phyloP scores from a whole-genome alignment of 2,329 filamentous ascomycete genomes.

The Penicillium sp. region DNA sequence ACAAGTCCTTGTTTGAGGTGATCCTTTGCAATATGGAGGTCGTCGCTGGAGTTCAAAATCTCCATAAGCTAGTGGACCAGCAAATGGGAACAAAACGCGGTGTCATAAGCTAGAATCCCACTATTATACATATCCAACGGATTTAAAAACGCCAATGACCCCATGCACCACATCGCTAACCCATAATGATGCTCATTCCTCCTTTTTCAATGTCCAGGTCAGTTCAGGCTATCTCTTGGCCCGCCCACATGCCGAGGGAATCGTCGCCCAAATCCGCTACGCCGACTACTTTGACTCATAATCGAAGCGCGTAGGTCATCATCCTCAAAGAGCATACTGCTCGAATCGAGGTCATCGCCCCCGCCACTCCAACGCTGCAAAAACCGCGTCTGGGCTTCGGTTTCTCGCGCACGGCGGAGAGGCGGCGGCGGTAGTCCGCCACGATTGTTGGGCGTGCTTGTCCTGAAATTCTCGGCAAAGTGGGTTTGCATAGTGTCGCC shows the following conservation, averaged over 20 bases:
- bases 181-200: background rate
- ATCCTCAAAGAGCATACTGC: slow-evolving; percentile 35
- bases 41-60: no score
- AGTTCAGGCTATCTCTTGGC: slow-evolving; percentile 55
- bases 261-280: slow-evolving; percentile 36
- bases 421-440: slow-evolving; percentile 32
- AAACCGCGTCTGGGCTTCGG: slow-evolving; percentile 35
- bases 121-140: no score
- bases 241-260: slow-evolving; percentile 43
- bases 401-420: slow-evolving; percentile 30
- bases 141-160: slow-evolving; percentile 2
- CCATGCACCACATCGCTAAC: background rate
- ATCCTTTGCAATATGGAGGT: no score
- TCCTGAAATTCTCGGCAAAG: slow-evolving; percentile 30
- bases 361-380: slow-evolving; percentile 36
- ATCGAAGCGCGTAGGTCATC: slow-evolving; percentile 36
- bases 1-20: no score
- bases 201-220: background rate
- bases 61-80: no score
- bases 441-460: slow-evolving; percentile 35
- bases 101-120: no score
- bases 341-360: slow-evolving; percentile 37
- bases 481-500: slow-evolving; percentile 29
- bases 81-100: no score
- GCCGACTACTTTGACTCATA: slow-evolving; percentile 32